phyloP scores from a whole-genome alignment of 192 early-diverging fungal genomes.

The Gryganskiella cystojenkinii region DNA sequence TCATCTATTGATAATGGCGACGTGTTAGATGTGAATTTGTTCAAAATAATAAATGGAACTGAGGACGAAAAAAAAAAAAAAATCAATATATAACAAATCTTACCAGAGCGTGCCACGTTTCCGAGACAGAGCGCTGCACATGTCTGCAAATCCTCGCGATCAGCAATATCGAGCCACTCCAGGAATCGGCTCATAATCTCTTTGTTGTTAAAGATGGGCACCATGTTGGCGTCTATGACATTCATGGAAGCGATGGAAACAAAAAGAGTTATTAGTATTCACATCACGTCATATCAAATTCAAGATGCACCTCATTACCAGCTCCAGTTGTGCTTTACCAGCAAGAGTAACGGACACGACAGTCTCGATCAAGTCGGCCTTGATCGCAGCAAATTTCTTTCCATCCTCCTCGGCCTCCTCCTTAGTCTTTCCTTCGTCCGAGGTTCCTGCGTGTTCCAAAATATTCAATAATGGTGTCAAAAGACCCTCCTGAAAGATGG shows the following conservation, averaged over 20 bases:
- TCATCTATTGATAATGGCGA: too few species aligned
- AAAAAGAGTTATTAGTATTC: neutral
- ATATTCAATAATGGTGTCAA: constrained; percentile 55
- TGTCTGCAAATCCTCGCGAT: constrained; percentile 57
- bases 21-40: too few species aligned
- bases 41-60: too few species aligned
- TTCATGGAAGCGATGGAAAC: neutral
- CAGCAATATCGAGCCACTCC: constrained; percentile 48
- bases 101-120: constrained; percentile 76
- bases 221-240: constrained; percentile 59
- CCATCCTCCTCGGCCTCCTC: constrained; percentile 58
- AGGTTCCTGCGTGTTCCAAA: constrained; percentile 51
- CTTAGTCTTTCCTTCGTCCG: constrained; percentile 52
- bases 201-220: constrained; percentile 57
- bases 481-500: constrained; percentile 45
- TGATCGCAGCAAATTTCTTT: constrained; percentile 58
- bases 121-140: constrained; percentile 73
- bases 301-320: too few species aligned
- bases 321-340: too few species aligned
- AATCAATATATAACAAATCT: neutral
- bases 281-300: too few species aligned
- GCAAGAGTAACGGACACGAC: constrained; percentile 57
- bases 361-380: constrained; percentile 55
- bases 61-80: neutral
- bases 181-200: constrained; percentile 55